Evolutionary conservation across 805 yeast genomes (phyloP), one percentile per base, ranked within the genome.

Genomic region (Nakazawaea anatomiae): DNA sequence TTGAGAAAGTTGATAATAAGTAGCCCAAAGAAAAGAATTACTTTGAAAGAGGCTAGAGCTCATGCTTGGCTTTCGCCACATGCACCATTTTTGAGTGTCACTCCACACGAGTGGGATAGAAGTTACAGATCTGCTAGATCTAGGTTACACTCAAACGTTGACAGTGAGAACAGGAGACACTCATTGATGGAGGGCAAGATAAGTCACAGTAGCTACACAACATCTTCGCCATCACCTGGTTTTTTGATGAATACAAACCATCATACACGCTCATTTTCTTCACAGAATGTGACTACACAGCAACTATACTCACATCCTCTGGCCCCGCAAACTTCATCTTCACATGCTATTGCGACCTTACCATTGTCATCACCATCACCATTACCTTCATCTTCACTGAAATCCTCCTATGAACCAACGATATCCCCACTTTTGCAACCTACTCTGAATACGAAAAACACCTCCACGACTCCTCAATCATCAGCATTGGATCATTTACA

Each of bases 31-130:
- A 82, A 76, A 60, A 80, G 99, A 67, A 77, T 88, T 38, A 73
- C 73, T 42, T 73, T 92, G 58, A 74, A 75, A 58, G 85, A 83
- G 51, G 83, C 92, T 28, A 76, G 92, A 57, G 73, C 81, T 31
- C 99, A 92, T 66, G 81, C 87, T 30, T 92, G 99, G 99, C 67
- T 94, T 51, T 72, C 85, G n/a, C 86, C 89, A 3, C 90, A 92
- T 69, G 82, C 83, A 11, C 83, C 83, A 57, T 87, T 91, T 70
- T 71, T 94, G 57, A 81, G 94, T 0, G 85, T 90, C 32, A 79
- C 92, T 18, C 96, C 96, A 41, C 76, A 79, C 3, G 97, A 92
- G 64, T 94, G 97, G 97, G 98, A 92, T 65, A 73, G 73, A 51
- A 71, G 73, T 50, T 73, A 77, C 61, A 70, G 79, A 51, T 70